Evolutionary conservation across 805 yeast genomes (phyloP).

Genomic region (Osmozyma mogii): DNA sequence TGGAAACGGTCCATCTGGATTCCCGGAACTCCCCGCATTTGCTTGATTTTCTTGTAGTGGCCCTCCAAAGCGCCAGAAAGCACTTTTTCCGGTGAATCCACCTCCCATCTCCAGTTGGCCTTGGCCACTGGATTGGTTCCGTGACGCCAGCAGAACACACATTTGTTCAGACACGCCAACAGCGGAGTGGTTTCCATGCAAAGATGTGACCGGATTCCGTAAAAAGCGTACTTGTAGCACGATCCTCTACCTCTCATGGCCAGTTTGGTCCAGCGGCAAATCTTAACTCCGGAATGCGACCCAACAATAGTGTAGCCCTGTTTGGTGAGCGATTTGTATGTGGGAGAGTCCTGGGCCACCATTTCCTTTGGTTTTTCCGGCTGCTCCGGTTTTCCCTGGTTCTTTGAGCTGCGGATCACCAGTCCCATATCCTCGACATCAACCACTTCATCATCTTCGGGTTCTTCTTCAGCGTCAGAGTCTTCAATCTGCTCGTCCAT

Average conservation of each 20-base stretch:
- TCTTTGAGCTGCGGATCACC: conserved; percentile 37
- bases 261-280: conserved; percentile 93
- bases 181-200: conserved; percentile 97
- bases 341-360: conserved; percentile 88
- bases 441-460: conserved; percentile 37
- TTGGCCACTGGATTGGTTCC: conserved; percentile 97
- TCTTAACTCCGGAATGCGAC: conserved; percentile 89
- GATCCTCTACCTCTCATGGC: conserved; percentile 92
- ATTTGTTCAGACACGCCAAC: conserved; percentile 86
- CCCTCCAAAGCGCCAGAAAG: conserved; percentile 81
- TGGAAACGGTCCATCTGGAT: conserved; percentile 83
- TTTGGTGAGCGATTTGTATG: conserved; percentile 78
- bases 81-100: conserved; percentile 80
- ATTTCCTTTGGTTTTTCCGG: conserved; percentile 71
- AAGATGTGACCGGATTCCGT: conserved; percentile 82
- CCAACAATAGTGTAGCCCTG: conserved; percentile 94
- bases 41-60: conserved; percentile 86
- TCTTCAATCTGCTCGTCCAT: conserved; percentile 53
- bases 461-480: conserved; percentile 43
- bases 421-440: conserved; percentile 89
- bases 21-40: conserved; percentile 94
- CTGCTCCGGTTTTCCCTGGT: conserved; percentile 16
- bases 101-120: conserved; percentile 89
- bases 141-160: conserved; percentile 97
- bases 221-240: conserved; percentile 86